Evolutionary conservation across 2,329 filamentous ascomycete species (phyloP), one percentile per base, ranked within the genome.

Genomic region (Phaeosphaeria sp.): DNA sequence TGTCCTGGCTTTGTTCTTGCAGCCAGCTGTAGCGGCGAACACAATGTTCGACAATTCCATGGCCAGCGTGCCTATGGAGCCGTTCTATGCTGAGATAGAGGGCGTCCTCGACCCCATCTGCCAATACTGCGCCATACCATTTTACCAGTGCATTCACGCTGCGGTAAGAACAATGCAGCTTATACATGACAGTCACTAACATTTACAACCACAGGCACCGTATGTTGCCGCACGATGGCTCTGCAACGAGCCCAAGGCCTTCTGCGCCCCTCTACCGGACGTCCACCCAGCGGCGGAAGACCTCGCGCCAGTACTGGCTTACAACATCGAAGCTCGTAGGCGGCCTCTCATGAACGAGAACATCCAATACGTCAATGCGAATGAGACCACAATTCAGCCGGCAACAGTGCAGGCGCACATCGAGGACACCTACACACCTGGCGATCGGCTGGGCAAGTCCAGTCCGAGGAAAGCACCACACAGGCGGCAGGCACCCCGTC

Each of bases 351-450:
- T 64, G 24, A 51, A 61, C 21, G 56, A 64, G 22, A 21, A 60
- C 57, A 27, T 67, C 1, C 52, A 47, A 22, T 44, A 25, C 46
- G 61, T 75, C 1, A 60, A 75, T 21, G 56, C 57, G 6, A 63
- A 75, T 27, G 67, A 64, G n/a, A 76, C 74, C 1, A 69, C 56
- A 0, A 59, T 76, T 6, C 66, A 65, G 45, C 52, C 61, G 17
- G 58, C 33, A 51, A 76, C 74, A 5, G 61, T 76, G 1, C 63
- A 68, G 39, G 60, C 52, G 7, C 67, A 74, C 45, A 51, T 75
- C 40, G 63, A 72, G 17, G 68, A 65, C 40, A 72, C 58, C 36
- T 76, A 77, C 47, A 66, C 61, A 9, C 66, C 67, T 27, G 74
- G 74, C 3, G 71, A 75, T 56, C 66, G 72, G 9, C 51, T 61